Conservation (phyloP, 2,329 filamentous ascomycete genomes). For the Cladosporium sp. region DNA sequence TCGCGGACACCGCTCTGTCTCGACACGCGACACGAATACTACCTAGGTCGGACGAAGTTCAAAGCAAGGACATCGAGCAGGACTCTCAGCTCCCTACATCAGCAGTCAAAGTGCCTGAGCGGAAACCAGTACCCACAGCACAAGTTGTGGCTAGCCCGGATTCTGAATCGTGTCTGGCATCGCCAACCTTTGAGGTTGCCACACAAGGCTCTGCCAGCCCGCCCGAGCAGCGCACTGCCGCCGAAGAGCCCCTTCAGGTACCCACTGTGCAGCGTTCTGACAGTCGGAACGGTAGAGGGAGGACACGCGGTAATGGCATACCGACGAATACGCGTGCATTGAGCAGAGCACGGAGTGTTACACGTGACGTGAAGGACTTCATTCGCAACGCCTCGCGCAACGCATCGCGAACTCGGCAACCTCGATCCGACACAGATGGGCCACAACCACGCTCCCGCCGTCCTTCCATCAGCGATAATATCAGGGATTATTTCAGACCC, state of each 20-base stretch:
- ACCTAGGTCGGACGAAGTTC: not conserved
- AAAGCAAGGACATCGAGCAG: slow-evolving; percentile 16
- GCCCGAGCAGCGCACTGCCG: not conserved
- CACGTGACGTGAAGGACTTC: slow-evolving; percentile 21
- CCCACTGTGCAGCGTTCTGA: not conserved
- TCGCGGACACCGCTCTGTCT: slow-evolving; percentile 2
- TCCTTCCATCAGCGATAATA: slow-evolving; percentile 23
- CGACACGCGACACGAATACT: slow-evolving; percentile 10
- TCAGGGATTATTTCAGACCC: slow-evolving; percentile 46
- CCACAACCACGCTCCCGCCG: slow-evolving; percentile 4
- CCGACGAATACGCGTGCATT: slow-evolving; percentile 20
- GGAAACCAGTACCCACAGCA: slow-evolving; percentile 30
- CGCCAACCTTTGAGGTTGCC: not conserved
- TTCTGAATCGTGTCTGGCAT: not conserved
- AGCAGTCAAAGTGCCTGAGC: slow-evolving; percentile 23
- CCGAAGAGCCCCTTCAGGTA: not conserved
- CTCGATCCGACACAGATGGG: not conserved
- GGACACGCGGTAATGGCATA: slow-evolving; percentile 5
- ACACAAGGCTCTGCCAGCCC: not conserved
- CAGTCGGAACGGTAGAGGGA: slow-evolving; percentile 5
- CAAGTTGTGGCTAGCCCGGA: not conserved
- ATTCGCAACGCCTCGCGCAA: slow-evolving; percentile 14
- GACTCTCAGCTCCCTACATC: slow-evolving; percentile 20
- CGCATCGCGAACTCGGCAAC: slow-evolving; percentile 1
- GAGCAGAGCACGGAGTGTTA: slow-evolving; percentile 23